Percentiles rank a stretch among this genome's conserved stretches.
phyloP scores from a whole-genome alignment of 371 early-diverging fungal species.

The Mucor indicus region DNA sequence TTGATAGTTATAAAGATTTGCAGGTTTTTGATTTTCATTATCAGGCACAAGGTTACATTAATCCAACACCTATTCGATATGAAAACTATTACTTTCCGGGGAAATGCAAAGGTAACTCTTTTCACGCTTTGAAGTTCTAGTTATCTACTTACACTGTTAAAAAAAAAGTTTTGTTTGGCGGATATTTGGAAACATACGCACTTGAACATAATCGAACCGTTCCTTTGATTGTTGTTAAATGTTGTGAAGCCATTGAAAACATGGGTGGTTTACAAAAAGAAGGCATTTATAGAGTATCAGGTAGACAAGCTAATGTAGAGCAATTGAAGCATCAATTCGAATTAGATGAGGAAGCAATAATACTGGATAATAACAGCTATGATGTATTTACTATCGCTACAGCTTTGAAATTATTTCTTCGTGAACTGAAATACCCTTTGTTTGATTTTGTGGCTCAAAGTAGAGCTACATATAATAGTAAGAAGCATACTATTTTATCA shows the following conservation, averaged over 20 bases:
- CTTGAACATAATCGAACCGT: slow-evolving; percentile 43
- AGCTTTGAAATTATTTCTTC: slow-evolving; percentile 60
- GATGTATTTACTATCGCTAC: slow-evolving; percentile 63
- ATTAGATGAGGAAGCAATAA: slow-evolving; percentile 43
- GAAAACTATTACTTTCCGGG: slow-evolving; percentile 47
- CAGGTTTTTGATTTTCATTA: slow-evolving; percentile 35
- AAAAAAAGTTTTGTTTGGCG: slow-evolving; percentile 58
- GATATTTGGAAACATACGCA: slow-evolving; percentile 44
- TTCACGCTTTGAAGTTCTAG: no score
- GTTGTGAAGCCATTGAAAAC: slow-evolving; percentile 58
- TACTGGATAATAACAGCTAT: slow-evolving; percentile 42
- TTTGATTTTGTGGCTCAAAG: slow-evolving; percentile 51
- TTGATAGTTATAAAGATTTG: slow-evolving; percentile 29
- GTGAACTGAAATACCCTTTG: slow-evolving; percentile 68
- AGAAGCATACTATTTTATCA: slow-evolving; percentile 2
- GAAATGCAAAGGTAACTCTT: slow-evolving; percentile 30
- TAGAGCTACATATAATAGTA: slow-evolving; percentile 56
- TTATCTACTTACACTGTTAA: no score
- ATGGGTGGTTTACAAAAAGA: slow-evolving; percentile 64
- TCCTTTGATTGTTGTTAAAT: slow-evolving; percentile 52
- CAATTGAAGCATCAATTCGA: slow-evolving; percentile 55
- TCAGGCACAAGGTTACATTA: slow-evolving; percentile 30
- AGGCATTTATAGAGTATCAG: slow-evolving; percentile 71
- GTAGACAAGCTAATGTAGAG: slow-evolving; percentile 59
- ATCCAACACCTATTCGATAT: slow-evolving; percentile 47